Base-by-base conservation (phyloP, 192 early-diverging fungal species). In the Gamsiella multidivaricata region DNA sequence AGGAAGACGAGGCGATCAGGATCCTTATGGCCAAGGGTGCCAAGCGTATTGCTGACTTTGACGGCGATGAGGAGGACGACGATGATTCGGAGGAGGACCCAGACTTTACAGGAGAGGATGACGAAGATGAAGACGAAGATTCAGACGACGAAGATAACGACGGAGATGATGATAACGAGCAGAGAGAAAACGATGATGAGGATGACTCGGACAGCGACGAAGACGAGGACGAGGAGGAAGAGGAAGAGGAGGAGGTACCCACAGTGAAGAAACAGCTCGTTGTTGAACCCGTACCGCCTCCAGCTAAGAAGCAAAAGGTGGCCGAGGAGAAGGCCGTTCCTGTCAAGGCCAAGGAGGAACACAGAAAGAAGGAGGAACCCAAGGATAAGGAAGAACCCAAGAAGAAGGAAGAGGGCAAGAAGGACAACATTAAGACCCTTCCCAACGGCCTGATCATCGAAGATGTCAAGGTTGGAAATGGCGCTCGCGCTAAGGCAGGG, bases 371-470 rank as follows among this genome's bases (percentile, higher is more conserved):
- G 25, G 80, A 70, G 20, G 31, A 18, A 29, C 47, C 34, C 49
- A 64, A 74, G 49, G 42, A 75, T 70, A 67, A 80, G 34, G 49
- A 81, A 22, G 81, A 66, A 26, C 23, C 26, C 68, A 67, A 69
- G 31, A 81, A 75, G 65, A 75, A 80, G 49, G 47, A 67, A 17
- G 79, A 83, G 62, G 33, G 78, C 54, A 70, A 82, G 41, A 70
- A 83, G 28, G 79, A 65, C 15, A 74, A 81, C 49, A 86, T 85
- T 39, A 88, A 85, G 70, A 78, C 74, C 3, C 83, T 93, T 20
- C 84, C 87, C n/a, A 88, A 85, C 52, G 95, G 97, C 47, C 80
- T 98, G 11, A 73, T 88, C n/a, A 91, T 93, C 29, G 95, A 96
- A 79, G 93, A 96, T 70, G 75, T 87, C 47, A 89, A 83, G 69